phyloP scores from a whole-genome alignment of 2,329 filamentous ascomycete species.

The Pyrenophora graminea region DNA sequence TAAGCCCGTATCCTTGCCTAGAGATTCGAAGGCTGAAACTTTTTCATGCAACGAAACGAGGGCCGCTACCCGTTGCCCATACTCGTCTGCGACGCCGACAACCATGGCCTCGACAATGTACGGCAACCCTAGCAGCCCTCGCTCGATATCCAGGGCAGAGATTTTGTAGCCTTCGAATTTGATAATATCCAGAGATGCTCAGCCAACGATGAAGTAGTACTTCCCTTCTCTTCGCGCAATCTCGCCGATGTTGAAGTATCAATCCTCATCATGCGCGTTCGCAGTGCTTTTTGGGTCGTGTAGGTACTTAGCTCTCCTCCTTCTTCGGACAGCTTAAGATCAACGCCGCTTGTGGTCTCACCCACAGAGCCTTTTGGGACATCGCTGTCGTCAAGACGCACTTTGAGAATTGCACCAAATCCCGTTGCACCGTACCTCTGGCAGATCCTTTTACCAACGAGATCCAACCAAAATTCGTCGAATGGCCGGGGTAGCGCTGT shows the following conservation, averaged over 20 bases:
- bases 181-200: slow-evolving; percentile 59
- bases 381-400: slow-evolving; percentile 40
- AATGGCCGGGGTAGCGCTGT: slow-evolving; percentile 56
- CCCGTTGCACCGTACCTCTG: slow-evolving; percentile 53
- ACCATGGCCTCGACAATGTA: slow-evolving; percentile 58
- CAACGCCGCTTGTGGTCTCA: no score
- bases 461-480: slow-evolving; percentile 55
- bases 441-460: slow-evolving; percentile 50
- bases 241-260: slow-evolving; percentile 57
- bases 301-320: no score
- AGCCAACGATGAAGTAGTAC: slow-evolving; percentile 59
- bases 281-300: no score
- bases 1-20: slow-evolving; percentile 19
- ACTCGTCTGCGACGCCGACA: slow-evolving; percentile 58
- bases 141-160: slow-evolving; percentile 59
- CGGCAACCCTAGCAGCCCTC: slow-evolving; percentile 56
- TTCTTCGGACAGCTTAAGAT: no score
- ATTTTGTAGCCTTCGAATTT: slow-evolving; percentile 62
- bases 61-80: slow-evolving; percentile 60
- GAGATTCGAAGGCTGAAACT: slow-evolving; percentile 28
- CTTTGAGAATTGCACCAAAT: slow-evolving; percentile 51
- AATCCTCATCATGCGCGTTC: slow-evolving; percentile 46
- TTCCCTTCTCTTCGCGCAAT: slow-evolving; percentile 46
- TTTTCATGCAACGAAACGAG: slow-evolving; percentile 51
- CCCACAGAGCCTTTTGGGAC: slow-evolving; percentile 45